Conservation (phyloP, 2,329 filamentous ascomycete genomes). For the Ilyonectria destructans region DNA sequence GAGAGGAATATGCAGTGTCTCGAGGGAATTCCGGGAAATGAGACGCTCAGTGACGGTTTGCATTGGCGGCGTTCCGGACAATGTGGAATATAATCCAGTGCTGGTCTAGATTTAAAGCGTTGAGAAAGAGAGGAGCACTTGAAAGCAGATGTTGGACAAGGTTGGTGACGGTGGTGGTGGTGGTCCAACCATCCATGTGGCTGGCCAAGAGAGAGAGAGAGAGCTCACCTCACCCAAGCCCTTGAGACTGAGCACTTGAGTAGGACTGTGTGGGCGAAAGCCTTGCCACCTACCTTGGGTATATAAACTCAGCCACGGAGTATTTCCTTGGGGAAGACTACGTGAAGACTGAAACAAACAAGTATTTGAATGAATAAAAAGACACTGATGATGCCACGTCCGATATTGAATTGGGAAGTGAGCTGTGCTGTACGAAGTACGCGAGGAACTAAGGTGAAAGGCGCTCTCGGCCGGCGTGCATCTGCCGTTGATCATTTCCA, state of each 20-base stretch:
- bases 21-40: constrained; percentile 48
- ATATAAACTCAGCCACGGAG: constrained; percentile 12
- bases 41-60: constrained; percentile 56
- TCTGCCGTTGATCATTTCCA: not conserved
- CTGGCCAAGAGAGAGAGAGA: constrained; percentile 18
- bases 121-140: constrained; percentile 52
- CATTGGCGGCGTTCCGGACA: constrained; percentile 62
- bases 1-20: constrained; percentile 45
- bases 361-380: constrained; percentile 27
- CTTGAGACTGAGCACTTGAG: constrained; percentile 23
- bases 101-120: constrained; percentile 56
- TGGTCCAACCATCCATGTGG: constrained; percentile 18
- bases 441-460: not conserved
- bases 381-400: constrained; percentile 15
- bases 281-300: constrained; percentile 20
- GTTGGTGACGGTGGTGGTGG: constrained; percentile 36
- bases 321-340: constrained; percentile 2
- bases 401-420: constrained; percentile 1
- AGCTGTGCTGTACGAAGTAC: not conserved
- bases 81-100: constrained; percentile 57
- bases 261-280: constrained; percentile 13
- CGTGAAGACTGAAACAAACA: constrained; percentile 17
- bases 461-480: not conserved
- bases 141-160: constrained; percentile 45
- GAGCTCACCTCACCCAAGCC: constrained; percentile 33